Evolutionary conservation across 1,284 basidiomycete genomes (phyloP), one percentile per base, ranked within the genome.

Genomic region (Trichosporon sp.): DNA sequence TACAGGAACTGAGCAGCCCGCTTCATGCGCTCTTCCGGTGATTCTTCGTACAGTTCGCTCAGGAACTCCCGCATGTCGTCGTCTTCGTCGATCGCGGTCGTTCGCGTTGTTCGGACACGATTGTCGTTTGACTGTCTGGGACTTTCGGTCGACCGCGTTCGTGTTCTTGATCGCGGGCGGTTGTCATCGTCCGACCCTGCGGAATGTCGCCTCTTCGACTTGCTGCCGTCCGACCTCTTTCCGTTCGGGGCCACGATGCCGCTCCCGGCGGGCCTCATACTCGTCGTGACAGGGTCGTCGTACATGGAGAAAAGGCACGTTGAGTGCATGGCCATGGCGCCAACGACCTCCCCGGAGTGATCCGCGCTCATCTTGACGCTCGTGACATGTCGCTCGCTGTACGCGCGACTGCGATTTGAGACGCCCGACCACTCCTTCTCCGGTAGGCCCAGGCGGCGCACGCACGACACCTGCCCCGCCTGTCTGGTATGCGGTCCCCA

Each of bases 281-380:
- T 62, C n/a, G 60, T 65, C 56, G 64, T 67, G 32, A 65, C 74
- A 5, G 83, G 83, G n/a, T 77, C 86, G 76, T 94, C 92, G 67
- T 86, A 86, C 9, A 90, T 90, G 0, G 91, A 93, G 78, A 90
- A 95, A n/a, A 92, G 79, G 72, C 92, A 91, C 9, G 92, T 88
- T 1, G 87, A 90, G 81, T 94, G 92, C 11, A 86, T 86, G 71
- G 89, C 91, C 75, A 91, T 94, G 23, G 92, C 91, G 23, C 79
- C 78, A 8, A 80, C 75, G 8, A 81, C 77, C 85, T 95, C 92
- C 76, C 93, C 89, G 1, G 91, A 90, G 79, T 92, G 91, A 65
- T 86, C 86, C 13, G 86, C 78, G 27, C 91, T 90, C 87, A 94
- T 91, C 68, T 89, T 87, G 32, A 89, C 88, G 34, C 92, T 92